phyloP scores from a whole-genome alignment of 2,329 filamentous ascomycete species.

The Talaromyces sp. region DNA sequence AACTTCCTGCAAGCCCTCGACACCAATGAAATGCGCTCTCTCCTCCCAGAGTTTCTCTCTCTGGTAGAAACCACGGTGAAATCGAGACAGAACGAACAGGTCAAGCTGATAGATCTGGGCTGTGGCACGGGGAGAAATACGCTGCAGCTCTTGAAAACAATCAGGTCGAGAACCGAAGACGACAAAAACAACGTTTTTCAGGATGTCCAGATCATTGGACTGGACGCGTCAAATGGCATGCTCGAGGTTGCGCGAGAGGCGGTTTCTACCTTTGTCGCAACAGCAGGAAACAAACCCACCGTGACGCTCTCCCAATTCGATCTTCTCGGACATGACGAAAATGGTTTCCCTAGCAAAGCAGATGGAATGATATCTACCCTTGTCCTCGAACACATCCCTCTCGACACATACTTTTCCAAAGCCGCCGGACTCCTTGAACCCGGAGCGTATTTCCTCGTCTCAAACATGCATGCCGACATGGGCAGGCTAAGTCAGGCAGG shows the following conservation, averaged over 20 bases:
- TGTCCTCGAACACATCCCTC: conserved; percentile 58
- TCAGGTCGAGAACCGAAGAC: neutral
- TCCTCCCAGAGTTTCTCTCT: conserved; percentile 46
- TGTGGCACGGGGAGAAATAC: conserved; percentile 63
- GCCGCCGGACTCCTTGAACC: conserved; percentile 39
- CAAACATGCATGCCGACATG: conserved; percentile 65
- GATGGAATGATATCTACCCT: conserved; percentile 54
- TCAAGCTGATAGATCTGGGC: conserved; percentile 54
- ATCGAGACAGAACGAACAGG: conserved; percentile 1
- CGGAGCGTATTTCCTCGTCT: conserved; percentile 52
- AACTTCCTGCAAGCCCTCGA: conserved; percentile 63
- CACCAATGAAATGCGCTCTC: conserved; percentile 46
- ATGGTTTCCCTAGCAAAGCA: conserved; percentile 18
- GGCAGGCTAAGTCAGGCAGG: conserved; percentile 54
- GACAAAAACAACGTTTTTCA: neutral
- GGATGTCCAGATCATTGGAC: conserved; percentile 41
- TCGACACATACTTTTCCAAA: conserved; percentile 52
- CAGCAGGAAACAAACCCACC: neutral
- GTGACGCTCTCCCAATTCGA: conserved; percentile 34
- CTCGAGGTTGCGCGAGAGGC: conserved; percentile 45
- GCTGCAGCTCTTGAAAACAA: conserved; percentile 36
- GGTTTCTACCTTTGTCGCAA: conserved; percentile 15
- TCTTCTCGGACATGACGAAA: conserved; percentile 24
- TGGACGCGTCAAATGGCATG: conserved; percentile 56
- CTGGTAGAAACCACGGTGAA: neutral